A percentile compares a stretch with the other conserved stretches of the same genome.
phyloP scores from a whole-genome alignment of 176 grass and related monocot species.

The Triticum urartu region DNA sequence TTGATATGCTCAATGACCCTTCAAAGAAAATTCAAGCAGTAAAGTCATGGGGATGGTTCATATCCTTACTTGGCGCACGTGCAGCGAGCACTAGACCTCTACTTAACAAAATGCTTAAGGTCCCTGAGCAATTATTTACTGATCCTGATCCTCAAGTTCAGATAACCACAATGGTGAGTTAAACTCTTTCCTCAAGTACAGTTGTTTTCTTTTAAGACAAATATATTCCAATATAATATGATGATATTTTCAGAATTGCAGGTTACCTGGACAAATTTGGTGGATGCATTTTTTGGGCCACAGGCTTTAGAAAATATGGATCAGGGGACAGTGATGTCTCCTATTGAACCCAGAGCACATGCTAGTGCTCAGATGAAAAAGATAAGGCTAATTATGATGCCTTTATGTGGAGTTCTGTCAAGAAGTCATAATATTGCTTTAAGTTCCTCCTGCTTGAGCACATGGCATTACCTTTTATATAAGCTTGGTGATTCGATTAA shows the following conservation, averaged over 20 bases:
- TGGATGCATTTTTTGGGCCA: constrained; percentile 65
- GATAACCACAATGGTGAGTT: constrained; percentile 62
- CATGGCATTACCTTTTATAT: constrained; percentile 80
- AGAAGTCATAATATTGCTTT: constrained; percentile 62
- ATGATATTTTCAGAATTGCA: constrained; percentile 38
- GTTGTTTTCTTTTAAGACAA: constrained; percentile 4
- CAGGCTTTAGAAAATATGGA: constrained; percentile 23
- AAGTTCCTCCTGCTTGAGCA: constrained; percentile 60
- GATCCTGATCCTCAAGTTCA: constrained; percentile 72
- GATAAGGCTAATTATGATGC: constrained; percentile 71
- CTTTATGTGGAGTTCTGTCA: constrained; percentile 61
- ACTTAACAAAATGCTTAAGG: constrained; percentile 82
- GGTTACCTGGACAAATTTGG: constrained; percentile 84
- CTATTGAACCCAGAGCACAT: constrained; percentile 19
- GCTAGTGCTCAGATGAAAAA: constrained; percentile 51
- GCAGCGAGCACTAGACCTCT: constrained; percentile 50
- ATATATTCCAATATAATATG: constrained; percentile 20
- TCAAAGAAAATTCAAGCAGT: constrained; percentile 66
- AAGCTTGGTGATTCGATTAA: constrained; percentile 67
- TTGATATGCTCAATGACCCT: constrained; percentile 57
- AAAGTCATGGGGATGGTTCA: constrained; percentile 84
- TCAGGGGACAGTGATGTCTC: constrained; percentile 13
- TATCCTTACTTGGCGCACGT: constrained; percentile 62
- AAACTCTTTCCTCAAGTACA: constrained; percentile 12
- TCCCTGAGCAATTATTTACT: constrained; percentile 64